Percentiles rank a stretch among this genome's conserved stretches.
Conservation (phyloP, 2,329 filamentous ascomycete genomes). For the Macrophomina phaseolina region DNA sequence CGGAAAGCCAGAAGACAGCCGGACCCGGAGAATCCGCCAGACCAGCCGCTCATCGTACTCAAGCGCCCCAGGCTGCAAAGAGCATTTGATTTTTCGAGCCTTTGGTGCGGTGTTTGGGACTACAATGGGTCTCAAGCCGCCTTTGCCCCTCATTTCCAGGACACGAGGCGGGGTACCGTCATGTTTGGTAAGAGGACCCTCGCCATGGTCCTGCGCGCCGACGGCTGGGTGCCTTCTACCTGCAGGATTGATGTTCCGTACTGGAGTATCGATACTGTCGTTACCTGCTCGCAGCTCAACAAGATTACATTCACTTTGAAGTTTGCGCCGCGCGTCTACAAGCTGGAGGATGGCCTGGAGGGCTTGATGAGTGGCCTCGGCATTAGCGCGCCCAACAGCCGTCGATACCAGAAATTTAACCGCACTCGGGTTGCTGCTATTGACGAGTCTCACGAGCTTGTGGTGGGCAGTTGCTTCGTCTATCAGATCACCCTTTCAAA, state of each 20-base stretch:
- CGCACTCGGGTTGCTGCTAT: conserved; percentile 44
- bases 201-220: conserved; percentile 33
- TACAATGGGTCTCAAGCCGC: conserved; percentile 41
- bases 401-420: conserved; percentile 19
- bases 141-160: conserved; percentile 49
- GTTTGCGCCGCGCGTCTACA: conserved; percentile 49
- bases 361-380: conserved; percentile 31
- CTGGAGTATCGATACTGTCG: conserved; percentile 47
- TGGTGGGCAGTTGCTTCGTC: conserved; percentile 56
- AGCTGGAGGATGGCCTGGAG: conserved; percentile 29
- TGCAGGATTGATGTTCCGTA: conserved; percentile 51
- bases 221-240: conserved; percentile 31
- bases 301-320: conserved; percentile 47
- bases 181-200: conserved; percentile 43
- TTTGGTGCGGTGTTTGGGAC: conserved; percentile 51
- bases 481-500: conserved; percentile 50
- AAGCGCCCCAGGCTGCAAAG: conserved; percentile 2
- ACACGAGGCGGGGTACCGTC: conserved; percentile 49
- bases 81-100: conserved; percentile 35
- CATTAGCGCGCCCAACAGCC: conserved; percentile 24
- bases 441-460: conserved; percentile 43
- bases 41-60: conserved; percentile 6
- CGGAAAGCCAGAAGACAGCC: conserved; percentile 12
- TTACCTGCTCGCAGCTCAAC: conserved; percentile 37
- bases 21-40: conserved; percentile 7